phyloP scores from a whole-genome alignment of 768 basidiomycete species.

The Cystofilobasidium ferigula region DNA sequence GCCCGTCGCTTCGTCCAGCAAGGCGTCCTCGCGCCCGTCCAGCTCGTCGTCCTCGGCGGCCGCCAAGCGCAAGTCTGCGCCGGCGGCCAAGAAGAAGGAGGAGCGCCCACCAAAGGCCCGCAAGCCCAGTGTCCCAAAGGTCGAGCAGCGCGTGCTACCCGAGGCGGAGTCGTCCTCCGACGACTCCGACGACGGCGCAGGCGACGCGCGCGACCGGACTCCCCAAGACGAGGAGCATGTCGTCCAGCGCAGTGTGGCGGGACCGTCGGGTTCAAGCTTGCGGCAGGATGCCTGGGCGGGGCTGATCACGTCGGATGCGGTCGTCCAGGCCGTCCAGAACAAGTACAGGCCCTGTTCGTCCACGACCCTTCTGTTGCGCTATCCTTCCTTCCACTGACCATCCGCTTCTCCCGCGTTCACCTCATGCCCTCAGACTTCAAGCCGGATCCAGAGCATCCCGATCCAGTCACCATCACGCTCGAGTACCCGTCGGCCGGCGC shows the following conservation, averaged over 20 bases:
- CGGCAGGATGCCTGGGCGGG: slow-evolving; percentile 1
- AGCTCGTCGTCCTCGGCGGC: not conserved
- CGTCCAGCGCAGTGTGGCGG: not conserved
- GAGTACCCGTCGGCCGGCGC: slow-evolving; percentile 22
- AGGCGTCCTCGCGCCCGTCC: not conserved
- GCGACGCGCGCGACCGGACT: not conserved
- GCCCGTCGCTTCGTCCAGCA: not conserved
- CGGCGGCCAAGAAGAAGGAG: not conserved
- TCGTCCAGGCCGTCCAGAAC: not conserved
- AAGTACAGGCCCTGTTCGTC: slow-evolving; percentile 15
- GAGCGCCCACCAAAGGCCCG: not conserved
- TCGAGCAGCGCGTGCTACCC: not conserved
- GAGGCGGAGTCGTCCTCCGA: slow-evolving; percentile 6
- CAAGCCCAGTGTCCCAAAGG: not conserved
- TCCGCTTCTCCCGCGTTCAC: not conserved
- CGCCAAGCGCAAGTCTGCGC: slow-evolving; percentile 7
- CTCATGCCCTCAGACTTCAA: slow-evolving; percentile 9
- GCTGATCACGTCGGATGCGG: slow-evolving; percentile 5
- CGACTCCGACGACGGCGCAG: not conserved
- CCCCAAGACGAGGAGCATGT: not conserved
- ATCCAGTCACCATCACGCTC: slow-evolving; percentile 7
- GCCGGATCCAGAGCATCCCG: slow-evolving; percentile 2
- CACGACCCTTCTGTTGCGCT: not conserved
- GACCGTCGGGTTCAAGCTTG: not conserved
- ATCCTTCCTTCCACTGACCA: not conserved